A percentile compares a stretch with the other conserved stretches of the same genome.
Conservation (phyloP, 257 asterid species). For the Buddleja alternifolia region DNA sequence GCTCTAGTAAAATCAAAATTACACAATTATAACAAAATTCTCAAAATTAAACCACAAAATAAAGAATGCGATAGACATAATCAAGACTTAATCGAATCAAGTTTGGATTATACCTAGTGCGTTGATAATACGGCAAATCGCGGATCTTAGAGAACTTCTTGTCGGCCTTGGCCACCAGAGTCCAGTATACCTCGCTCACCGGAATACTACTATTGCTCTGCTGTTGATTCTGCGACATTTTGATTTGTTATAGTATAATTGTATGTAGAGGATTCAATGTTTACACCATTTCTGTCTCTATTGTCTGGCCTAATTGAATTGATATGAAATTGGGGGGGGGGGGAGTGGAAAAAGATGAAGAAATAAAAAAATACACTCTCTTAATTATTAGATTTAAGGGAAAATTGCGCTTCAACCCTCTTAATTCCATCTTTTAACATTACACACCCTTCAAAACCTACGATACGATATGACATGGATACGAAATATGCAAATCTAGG, state of each 20-base stretch:
- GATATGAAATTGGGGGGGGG: neutral
- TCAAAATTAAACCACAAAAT: neutral
- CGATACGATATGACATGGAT: too few species aligned
- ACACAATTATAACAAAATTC: slow-evolving; percentile 3
- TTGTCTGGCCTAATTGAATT: slow-evolving; percentile 1
- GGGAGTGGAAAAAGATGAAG: neutral
- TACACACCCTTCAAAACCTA: too few species aligned
- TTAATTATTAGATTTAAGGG: neutral
- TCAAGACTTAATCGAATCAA: neutral
- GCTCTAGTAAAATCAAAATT: neutral
- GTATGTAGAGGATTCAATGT: neutral
- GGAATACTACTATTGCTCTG: slow-evolving; percentile 53
- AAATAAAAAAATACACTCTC: neutral
- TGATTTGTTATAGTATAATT: slow-evolving; percentile 10
- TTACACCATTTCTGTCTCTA: slow-evolving; percentile 32
- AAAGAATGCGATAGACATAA: neutral
- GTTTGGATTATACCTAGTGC: slow-evolving; percentile 57
- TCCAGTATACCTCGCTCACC: slow-evolving; percentile 86
- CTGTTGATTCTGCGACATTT: slow-evolving; percentile 69
- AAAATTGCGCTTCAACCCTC: too few species aligned
- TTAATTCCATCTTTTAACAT: too few species aligned
- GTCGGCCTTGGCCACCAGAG: slow-evolving; percentile 94
- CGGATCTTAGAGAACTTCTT: slow-evolving; percentile 96
- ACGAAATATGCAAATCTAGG: too few species aligned
- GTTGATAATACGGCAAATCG: slow-evolving; percentile 89